These are phyloP conservation scores for Diaporthe helianthi DNA, from an alignment of 2,329 filamentous ascomycete genomes.

Conservation along the genomic window DNA sequence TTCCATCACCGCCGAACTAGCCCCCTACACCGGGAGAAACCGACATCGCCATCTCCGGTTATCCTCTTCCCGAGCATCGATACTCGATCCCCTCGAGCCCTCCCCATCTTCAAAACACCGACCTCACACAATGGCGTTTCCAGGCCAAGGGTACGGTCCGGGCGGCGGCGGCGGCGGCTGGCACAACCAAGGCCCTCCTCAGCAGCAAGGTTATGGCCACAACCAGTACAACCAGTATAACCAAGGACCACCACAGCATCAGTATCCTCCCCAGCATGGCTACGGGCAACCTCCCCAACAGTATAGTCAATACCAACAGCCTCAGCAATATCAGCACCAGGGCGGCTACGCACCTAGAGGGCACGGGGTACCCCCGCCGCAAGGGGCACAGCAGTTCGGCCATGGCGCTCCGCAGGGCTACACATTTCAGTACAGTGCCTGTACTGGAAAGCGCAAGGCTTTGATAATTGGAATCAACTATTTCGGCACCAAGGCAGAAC, in stretches of 20 bases:
- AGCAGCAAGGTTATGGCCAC: constrained; percentile 27
- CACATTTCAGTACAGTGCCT: constrained; percentile 78
- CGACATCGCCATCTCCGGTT: not conserved
- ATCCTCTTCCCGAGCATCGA: not conserved
- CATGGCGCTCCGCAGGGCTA: constrained; percentile 73
- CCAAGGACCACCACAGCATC: constrained; percentile 23
- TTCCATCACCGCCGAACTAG: not conserved
- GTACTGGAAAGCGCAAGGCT: constrained; percentile 75
- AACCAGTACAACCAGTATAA: constrained; percentile 1
- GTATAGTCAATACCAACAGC: constrained; percentile 39
- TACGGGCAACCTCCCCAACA: constrained; percentile 39
- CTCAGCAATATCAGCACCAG: constrained; percentile 40
- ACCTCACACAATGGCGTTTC: constrained; percentile 34
- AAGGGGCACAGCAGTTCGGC: constrained; percentile 64
- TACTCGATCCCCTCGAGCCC: not conserved
- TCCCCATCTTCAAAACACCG: not conserved
- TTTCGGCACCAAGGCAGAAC: constrained; percentile 74
- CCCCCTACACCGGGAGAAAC: not conserved
- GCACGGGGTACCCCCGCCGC: constrained; percentile 53
- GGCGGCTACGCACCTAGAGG: constrained; percentile 47
- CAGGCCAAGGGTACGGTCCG: constrained; percentile 40
- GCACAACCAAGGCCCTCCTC: constrained; percentile 28
- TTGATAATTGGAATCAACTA: constrained; percentile 84
- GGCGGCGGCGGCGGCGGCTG: constrained; percentile 34
- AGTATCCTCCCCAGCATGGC: constrained; percentile 25